A percentile compares a stretch with the other conserved stretches of the same genome.
Conservation (phyloP, 2,329 filamentous ascomycete species). For the Colletotrichum costaricense region DNA sequence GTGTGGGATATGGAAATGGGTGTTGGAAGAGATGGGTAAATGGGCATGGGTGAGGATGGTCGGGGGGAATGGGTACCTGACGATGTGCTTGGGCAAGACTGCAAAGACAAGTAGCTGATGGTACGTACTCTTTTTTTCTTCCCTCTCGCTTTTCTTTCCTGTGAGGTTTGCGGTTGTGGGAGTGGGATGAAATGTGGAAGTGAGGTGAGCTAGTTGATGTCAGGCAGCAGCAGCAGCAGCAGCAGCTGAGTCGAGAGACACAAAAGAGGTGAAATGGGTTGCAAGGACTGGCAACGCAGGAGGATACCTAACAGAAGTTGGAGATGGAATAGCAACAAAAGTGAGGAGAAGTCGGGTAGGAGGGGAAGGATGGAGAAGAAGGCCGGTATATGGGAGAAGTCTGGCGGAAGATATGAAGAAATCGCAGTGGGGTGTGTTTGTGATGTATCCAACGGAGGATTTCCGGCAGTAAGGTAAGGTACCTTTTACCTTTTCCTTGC, state of each 20-base stretch:
- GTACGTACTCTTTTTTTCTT: conserved; percentile 23
- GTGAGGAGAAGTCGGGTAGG: background rate
- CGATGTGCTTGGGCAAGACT: conserved; percentile 3
- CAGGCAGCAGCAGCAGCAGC: background rate
- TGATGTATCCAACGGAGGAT: background rate
- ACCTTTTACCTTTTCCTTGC: background rate
- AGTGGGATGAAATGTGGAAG: background rate
- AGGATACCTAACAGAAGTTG: background rate
- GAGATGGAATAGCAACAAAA: background rate
- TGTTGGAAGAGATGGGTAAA: conserved; percentile 17
- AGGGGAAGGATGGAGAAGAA: background rate
- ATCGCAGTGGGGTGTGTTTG: background rate
- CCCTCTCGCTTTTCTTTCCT: background rate
- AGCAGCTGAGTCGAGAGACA: background rate
- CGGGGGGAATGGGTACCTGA: conserved; percentile 27
- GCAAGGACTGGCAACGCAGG: background rate
- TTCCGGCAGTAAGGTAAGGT: background rate
- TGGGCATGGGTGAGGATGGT: conserved; percentile 12
- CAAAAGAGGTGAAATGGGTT: background rate
- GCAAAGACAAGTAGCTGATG: conserved; percentile 16
- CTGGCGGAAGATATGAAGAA: background rate
- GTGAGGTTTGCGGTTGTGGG: background rate
- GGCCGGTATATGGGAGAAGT: background rate
- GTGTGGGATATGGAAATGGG: conserved; percentile 29
- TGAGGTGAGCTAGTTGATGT: background rate